A percentile compares a stretch with the other conserved stretches of the same genome.
phyloP scores from a whole-genome alignment of 345 rosid species.

The Salix suchowensis region DNA sequence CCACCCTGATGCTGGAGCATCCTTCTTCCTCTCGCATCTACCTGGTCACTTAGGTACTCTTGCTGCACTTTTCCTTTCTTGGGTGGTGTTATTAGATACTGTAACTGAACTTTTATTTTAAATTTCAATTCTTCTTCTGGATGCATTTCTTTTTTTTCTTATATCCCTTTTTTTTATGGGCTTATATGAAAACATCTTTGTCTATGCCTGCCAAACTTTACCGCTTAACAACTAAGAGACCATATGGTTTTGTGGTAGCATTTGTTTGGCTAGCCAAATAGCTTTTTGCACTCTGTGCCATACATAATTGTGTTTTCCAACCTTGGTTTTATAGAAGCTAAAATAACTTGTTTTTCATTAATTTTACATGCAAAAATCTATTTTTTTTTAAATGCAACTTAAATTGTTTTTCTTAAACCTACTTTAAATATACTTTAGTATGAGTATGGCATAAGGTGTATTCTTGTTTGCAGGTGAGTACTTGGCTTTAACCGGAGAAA shows the following conservation, averaged over 20 bases:
- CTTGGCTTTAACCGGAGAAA: constrained; percentile 78
- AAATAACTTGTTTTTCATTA: background rate
- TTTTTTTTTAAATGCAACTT: background rate
- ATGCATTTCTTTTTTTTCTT: background rate
- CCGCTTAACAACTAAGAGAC: no score
- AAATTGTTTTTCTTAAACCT: background rate
- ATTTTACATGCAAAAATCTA: background rate
- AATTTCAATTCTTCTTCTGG: background rate
- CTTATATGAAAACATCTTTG: background rate
- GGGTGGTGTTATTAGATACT: background rate
- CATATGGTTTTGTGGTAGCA: no score
- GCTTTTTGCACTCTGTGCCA: no score
- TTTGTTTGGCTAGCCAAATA: no score
- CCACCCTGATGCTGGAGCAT: constrained; percentile 98
- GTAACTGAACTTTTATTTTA: background rate
- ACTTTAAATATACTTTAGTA: background rate
- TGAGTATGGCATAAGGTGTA: constrained; percentile 1
- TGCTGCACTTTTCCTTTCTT: background rate
- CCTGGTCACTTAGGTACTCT: constrained; percentile 78
- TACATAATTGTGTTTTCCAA: no score
- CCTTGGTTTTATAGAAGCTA: no score
- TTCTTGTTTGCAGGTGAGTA: constrained; percentile 69
- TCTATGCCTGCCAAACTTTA: background rate
- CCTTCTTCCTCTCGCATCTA: constrained; percentile 77
- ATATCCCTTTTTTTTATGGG: background rate